Conservation (phyloP, 73 alveolate species). For the Uronychia binucleata region DNA sequence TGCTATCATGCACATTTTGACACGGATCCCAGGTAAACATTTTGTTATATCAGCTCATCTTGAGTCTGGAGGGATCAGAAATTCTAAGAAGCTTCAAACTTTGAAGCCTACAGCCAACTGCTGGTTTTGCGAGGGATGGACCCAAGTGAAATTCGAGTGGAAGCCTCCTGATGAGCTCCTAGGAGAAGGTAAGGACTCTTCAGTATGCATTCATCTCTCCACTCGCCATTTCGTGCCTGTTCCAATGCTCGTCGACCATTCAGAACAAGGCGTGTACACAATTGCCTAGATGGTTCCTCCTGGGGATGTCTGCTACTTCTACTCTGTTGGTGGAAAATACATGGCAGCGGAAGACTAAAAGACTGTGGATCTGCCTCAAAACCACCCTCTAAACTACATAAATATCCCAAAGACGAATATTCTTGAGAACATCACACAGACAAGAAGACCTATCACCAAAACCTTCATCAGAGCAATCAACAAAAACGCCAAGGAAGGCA, state of each 20-base stretch:
- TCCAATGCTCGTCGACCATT: constrained; percentile 35
- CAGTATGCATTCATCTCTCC: constrained; percentile 22
- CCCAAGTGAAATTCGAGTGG: constrained; percentile 40
- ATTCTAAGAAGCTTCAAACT: neutral
- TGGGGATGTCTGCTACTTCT: constrained; percentile 33
- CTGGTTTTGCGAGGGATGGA: constrained; percentile 61
- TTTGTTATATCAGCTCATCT: neutral
- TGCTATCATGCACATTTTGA: neutral
- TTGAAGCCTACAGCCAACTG: constrained; percentile 16
- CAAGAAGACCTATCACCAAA: neutral
- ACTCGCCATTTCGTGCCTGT: constrained; percentile 10
- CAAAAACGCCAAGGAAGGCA: neutral
- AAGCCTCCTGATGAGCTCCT: neutral
- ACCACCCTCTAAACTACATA: neutral
- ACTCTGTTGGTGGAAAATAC: constrained; percentile 4
- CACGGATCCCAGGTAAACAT: neutral
- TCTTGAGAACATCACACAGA: constrained; percentile 45
- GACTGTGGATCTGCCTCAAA: neutral
- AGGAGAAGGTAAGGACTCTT: neutral
- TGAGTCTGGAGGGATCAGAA: neutral
- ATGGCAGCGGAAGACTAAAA: constrained; percentile 1
- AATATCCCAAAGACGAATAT: constrained; percentile 48
- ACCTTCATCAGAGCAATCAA: constrained; percentile 22
- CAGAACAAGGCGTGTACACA: constrained; percentile 14
- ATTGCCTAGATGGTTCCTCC: constrained; percentile 38